Base-by-base conservation (phyloP, 345 rosid genomes). In the Populus tremula region DNA sequence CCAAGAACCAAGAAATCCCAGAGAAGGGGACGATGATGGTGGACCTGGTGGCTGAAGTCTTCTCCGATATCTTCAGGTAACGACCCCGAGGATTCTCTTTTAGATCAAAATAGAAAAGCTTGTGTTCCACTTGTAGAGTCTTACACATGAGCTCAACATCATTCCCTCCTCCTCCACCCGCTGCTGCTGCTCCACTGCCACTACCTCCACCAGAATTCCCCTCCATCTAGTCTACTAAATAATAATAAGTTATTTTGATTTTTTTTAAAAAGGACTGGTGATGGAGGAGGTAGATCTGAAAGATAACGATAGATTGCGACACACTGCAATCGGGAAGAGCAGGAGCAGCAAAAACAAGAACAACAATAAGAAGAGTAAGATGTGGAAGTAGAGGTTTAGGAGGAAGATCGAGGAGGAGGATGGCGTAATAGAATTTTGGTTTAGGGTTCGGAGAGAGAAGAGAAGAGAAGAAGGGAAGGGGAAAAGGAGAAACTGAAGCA, bases 11-110 rank as follows among this genome's bases (percentile, higher is more conserved):
- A 36, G 99, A 91, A 82, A 96, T 91, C 76, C 99, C 99, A 1
- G 98, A 89, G 81, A 85, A 96, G 69, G 99, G 99, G 50, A 96
- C 97, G 63, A 96, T 96, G 89, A 96, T 93, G 76, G 99, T 96
- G 85, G 99, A 93, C 88, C 99, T 86, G 35, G 98, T 96, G 59
- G 99, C 94, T n/a, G 98, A 92, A 21, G 99, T 96, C 83, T 96
- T 96, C 92, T 96, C 98, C 10, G 98, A 96, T 77, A 96, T 92
- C 87, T 96, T 96, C 36, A 96, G 86, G 85, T 96, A 96, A 31
- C 99, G 85, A 7, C 99, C 99, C 21, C 98, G 91, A 35, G 98
- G 98, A 69, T 95, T 93, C 91, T 93, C 98, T 78, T 93, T 93
- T 62, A 93, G 93, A 89, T 94, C 98, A 76, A 93, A 95, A 84